Base-by-base conservation (phyloP, 1,284 basidiomycete genomes). In the Inonotus hispidus region DNA sequence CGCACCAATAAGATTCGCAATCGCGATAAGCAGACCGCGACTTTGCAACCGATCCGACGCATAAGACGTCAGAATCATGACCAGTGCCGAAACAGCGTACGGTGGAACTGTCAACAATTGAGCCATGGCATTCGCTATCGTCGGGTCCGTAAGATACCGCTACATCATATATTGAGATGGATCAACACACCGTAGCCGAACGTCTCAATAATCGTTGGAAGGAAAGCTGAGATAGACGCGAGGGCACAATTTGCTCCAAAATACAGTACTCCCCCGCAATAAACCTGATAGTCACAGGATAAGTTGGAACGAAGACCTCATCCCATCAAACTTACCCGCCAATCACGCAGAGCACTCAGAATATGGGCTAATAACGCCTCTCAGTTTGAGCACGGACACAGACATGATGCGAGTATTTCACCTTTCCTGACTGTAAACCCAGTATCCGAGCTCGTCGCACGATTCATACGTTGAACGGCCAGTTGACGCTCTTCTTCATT, bases 101-200 rank as follows among this genome's bases (percentile, higher is more conserved):
- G 92, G 91, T 2, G 92, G 92, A 6, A 94, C 90, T 0, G 91
- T 89, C 66, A 90, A 74, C 3, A 90, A 70, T 65, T 90, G 87
- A 0, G 87, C 84, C n/a, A 75, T 68, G 0, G 82, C 83, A 57
- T 76, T 71, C 19, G 76, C 82, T 83, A 61, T 13, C 35, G 32
- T n/a, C 16, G 2, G 19, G 8, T 32, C 32, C 29, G 23, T 49
- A 10, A 38, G 39, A 23, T 16, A 23, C 3, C 19, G 16, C 23
- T 35, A 62, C 21, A 59, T 55, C 19, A 16, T 3, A 3, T 8
- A 8, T 4, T 39, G 49, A 38, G 23, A 14, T 29, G 21, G 10
- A 5, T 27, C 55, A 43, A 71, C 73, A 41, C 64, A 81, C 81
- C 80, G 68, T 78, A 82, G 13, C 84, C 87, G 66, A 91, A 83